phyloP scores from a whole-genome alignment of 371 early-diverging fungal genomes.

The Rhizopus sp. region DNA sequence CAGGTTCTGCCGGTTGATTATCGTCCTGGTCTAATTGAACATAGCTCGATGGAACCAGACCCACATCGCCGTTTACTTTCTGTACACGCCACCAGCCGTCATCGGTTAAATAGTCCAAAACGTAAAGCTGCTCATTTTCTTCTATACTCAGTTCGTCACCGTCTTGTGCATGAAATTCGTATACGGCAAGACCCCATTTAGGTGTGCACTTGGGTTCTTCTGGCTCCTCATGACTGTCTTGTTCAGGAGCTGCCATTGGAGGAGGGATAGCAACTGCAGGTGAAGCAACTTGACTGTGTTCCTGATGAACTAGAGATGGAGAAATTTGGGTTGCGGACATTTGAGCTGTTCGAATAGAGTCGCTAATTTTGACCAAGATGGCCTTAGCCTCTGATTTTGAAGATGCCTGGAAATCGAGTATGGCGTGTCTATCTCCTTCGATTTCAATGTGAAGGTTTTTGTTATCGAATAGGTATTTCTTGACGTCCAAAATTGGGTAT shows the following conservation, averaged over 20 bases:
- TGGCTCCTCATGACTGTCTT: conserved; percentile 9
- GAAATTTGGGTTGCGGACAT: conserved; percentile 20
- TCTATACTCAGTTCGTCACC: conserved; percentile 75
- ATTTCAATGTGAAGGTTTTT: conserved; percentile 66
- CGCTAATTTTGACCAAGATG: conserved; percentile 62
- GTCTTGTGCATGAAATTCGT: conserved; percentile 74
- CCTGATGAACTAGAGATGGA: not conserved
- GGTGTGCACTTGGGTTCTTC: conserved; percentile 44
- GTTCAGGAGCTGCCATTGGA: conserved; percentile 35
- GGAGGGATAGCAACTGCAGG: conserved; percentile 15
- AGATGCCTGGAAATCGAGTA: conserved; percentile 68
- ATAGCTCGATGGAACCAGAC: conserved; percentile 61
- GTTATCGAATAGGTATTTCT: conserved; percentile 60
- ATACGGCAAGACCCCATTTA: conserved; percentile 72
- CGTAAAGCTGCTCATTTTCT: conserved; percentile 76
- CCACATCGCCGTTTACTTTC: conserved; percentile 46
- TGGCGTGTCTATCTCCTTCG: conserved; percentile 51
- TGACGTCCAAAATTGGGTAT: conserved; percentile 63
- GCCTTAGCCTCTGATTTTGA: conserved; percentile 72
- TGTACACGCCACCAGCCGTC: conserved; percentile 78
- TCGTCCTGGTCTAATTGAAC: conserved; percentile 54
- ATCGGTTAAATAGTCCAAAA: conserved; percentile 72
- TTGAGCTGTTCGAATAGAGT: conserved; percentile 55
- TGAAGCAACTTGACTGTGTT: conserved; percentile 24
- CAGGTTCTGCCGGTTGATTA: not conserved